Conservation (phyloP, 2,329 filamentous ascomycete species). For the Fusarium abutilonis region DNA sequence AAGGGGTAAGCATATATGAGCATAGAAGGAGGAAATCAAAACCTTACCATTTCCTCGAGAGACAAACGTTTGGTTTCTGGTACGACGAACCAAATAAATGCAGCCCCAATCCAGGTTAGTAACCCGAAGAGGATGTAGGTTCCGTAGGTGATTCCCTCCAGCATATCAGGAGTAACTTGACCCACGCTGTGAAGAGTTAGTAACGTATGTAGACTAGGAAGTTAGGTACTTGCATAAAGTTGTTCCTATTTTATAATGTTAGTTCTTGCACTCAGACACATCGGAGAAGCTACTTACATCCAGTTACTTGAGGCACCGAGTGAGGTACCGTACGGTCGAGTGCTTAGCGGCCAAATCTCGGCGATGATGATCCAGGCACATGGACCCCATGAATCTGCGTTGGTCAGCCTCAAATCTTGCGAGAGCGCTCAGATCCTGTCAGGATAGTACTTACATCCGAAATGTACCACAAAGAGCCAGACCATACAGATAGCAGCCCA, state of each 20-base stretch:
- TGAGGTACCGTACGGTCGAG: slow-evolving; percentile 75
- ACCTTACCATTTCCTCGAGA: slow-evolving; percentile 69
- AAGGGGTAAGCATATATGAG: neutral
- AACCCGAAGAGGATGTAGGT: slow-evolving; percentile 78
- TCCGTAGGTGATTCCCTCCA: slow-evolving; percentile 71
- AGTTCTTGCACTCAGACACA: neutral
- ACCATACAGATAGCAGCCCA: slow-evolving; percentile 76
- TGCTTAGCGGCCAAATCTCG: slow-evolving; percentile 78
- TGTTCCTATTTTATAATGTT: slow-evolving; percentile 52
- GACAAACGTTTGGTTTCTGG: slow-evolving; percentile 72
- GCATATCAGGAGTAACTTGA: slow-evolving; percentile 75
- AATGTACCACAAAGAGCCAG: slow-evolving; percentile 79
- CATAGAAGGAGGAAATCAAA: rapidly evolving
- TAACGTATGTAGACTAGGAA: rapidly evolving
- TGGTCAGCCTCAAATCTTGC: rapidly evolving
- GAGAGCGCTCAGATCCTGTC: rapidly evolving
- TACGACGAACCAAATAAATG: slow-evolving; percentile 70
- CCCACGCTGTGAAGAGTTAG: slow-evolving; percentile 57
- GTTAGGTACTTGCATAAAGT: slow-evolving; percentile 57
- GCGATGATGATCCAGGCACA: slow-evolving; percentile 79
- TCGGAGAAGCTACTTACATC: slow-evolving; percentile 51
- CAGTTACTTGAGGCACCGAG: slow-evolving; percentile 73
- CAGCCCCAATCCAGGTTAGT: slow-evolving; percentile 69
- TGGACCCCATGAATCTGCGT: slow-evolving; percentile 72
- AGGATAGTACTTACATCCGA: slow-evolving; percentile 60